phyloP scores from a whole-genome alignment of 345 rosid genomes.

The Hibiscus syriacus region DNA sequence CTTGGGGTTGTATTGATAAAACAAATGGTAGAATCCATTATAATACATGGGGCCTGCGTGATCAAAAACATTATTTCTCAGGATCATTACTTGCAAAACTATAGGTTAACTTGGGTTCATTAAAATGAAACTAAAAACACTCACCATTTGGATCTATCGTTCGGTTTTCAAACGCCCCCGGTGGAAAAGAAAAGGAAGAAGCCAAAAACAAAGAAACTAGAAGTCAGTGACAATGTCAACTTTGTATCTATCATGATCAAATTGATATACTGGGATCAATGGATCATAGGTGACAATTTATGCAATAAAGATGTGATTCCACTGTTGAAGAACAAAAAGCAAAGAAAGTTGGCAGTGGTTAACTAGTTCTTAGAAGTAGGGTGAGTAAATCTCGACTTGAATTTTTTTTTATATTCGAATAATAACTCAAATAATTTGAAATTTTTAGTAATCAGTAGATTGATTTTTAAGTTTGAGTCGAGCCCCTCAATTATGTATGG shows the following conservation, averaged over 20 bases:
- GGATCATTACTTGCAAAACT: neutral
- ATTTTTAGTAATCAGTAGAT: too few species aligned
- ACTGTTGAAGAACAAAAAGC: too few species aligned
- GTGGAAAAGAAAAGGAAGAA: too few species aligned
- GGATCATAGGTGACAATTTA: neutral
- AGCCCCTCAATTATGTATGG: too few species aligned
- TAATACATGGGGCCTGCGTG: constrained; percentile 57
- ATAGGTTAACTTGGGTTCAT: neutral
- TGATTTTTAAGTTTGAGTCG: too few species aligned
- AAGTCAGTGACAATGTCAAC: neutral
- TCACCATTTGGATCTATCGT: constrained; percentile 40
- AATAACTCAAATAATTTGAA: too few species aligned
- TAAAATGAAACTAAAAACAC: neutral
- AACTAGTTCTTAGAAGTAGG: too few species aligned
- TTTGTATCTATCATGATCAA: neutral
- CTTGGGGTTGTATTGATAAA: constrained; percentile 82
- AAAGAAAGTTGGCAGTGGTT: too few species aligned
- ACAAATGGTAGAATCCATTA: constrained; percentile 72
- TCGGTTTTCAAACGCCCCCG: neutral
- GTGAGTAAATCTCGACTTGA: too few species aligned
- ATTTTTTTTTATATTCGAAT: too few species aligned
- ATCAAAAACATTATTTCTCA: neutral
- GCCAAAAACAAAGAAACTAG: neutral
- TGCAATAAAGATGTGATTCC: too few species aligned
- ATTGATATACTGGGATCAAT: constrained; percentile 52